Percentiles rank a stretch among this genome's conserved stretches.
Conservation (phyloP, 257 asterid species). For the Solanum piurae region DNA sequence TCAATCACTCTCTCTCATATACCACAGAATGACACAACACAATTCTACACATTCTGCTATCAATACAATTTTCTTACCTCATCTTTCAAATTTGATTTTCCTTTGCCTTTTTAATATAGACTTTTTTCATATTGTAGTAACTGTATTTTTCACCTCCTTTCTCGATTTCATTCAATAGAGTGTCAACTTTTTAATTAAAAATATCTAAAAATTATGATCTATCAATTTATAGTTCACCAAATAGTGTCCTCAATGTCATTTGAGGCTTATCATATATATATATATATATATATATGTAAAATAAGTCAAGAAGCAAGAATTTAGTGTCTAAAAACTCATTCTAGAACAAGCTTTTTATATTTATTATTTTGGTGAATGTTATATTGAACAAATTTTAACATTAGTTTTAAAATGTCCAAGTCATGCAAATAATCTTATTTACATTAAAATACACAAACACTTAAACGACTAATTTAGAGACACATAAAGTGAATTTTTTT, state of each 20-base stretch:
- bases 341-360: not conserved
- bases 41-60: not conserved
- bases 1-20: not conserved
- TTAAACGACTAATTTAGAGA: not conserved
- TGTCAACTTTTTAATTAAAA: not conserved
- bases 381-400: too few species aligned
- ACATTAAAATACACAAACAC: not conserved
- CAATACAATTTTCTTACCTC: not conserved
- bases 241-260: too few species aligned
- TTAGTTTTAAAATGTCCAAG: not conserved
- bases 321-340: not conserved
- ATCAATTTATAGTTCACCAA: too few species aligned
- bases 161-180: not conserved
- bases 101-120: not conserved
- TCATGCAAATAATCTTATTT: not conserved
- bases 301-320: too few species aligned
- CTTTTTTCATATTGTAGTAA: too few species aligned
- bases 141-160: not conserved
- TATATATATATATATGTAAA: too few species aligned
- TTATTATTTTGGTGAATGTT: too few species aligned
- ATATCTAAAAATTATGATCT: not conserved
- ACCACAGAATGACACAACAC: not conserved
- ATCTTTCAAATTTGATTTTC: not conserved
- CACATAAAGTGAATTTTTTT: not conserved
- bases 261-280: too few species aligned